phyloP scores from a whole-genome alignment of 371 early-diverging fungal species.

The Mycotypha africana region DNA sequence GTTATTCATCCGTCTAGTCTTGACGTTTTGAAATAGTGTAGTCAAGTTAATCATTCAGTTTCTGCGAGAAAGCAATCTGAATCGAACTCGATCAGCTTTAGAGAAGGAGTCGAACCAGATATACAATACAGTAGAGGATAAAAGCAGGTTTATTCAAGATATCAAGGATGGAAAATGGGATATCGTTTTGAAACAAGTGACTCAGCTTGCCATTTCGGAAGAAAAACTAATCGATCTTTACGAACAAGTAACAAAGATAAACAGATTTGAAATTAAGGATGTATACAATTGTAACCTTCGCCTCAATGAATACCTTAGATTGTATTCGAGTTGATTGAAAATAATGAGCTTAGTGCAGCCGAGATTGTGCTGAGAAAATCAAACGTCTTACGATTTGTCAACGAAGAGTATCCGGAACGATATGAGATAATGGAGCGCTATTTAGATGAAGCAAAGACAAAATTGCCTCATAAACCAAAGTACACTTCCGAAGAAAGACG shows the following conservation, averaged over 20 bases:
- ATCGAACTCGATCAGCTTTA: conserved; percentile 60
- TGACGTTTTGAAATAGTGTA: too few relatives aligned
- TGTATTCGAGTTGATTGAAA: conserved; percentile 79
- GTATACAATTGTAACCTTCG: too few relatives aligned
- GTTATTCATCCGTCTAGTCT: too few relatives aligned
- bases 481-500: conserved; percentile 68
- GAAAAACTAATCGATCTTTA: conserved; percentile 77
- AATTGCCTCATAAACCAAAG: conserved; percentile 33
- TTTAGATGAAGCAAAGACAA: conserved; percentile 57
- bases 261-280: too few relatives aligned
- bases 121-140: conserved; percentile 80
- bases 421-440: conserved; percentile 77
- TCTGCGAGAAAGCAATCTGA: conserved; percentile 83
- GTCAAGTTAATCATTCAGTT: conserved; percentile 89
- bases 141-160: conserved; percentile 62
- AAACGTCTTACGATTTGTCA: conserved; percentile 74
- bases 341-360: conserved; percentile 79
- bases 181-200: conserved; percentile 67
- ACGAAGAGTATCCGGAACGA: conserved; percentile 70
- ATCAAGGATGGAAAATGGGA: conserved; percentile 87
- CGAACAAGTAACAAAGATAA: conserved; percentile 65
- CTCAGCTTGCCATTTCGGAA: conserved; percentile 61
- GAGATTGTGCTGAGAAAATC: conserved; percentile 82
- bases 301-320: too few relatives aligned
- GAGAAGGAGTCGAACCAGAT: conserved; percentile 78